phyloP scores from a whole-genome alignment of 805 yeast species.

The Metschnikowia similis region DNA sequence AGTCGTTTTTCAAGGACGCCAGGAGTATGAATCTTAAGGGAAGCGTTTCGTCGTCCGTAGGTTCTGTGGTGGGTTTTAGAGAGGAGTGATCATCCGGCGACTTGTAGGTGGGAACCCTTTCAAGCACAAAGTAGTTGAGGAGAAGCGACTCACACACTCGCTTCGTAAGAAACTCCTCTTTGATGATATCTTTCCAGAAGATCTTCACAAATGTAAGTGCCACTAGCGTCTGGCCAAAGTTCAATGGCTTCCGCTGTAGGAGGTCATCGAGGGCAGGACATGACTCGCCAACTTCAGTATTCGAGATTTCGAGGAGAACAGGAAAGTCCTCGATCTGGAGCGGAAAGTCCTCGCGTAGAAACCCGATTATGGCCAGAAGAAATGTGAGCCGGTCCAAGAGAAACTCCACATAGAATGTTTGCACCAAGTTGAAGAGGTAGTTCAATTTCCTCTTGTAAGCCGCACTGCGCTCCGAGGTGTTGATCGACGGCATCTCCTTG shows the following conservation, averaged over 20 bases:
- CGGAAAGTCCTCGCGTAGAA: constrained; percentile 37
- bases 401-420: constrained; percentile 64
- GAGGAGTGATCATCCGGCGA: constrained; percentile 4
- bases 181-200: constrained; percentile 68
- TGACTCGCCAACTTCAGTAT: constrained; percentile 22
- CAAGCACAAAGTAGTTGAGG: constrained; percentile 40
- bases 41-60: neutral
- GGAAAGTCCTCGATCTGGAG: constrained; percentile 25
- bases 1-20: constrained; percentile 21
- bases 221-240: constrained; percentile 33
- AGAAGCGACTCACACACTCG: constrained; percentile 61
- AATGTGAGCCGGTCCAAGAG: constrained; percentile 61
- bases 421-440: constrained; percentile 56
- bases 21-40: constrained; percentile 7
- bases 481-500: constrained; percentile 30
- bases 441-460: constrained; percentile 49
- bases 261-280: constrained; percentile 4
- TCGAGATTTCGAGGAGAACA: constrained; percentile 18
- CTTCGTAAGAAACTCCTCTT: constrained; percentile 55
- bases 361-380: constrained; percentile 58
- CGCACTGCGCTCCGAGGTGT: constrained; percentile 26
- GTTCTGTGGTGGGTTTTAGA: neutral
- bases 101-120: constrained; percentile 23
- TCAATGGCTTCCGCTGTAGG: constrained; percentile 15
- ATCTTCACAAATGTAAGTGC: constrained; percentile 50